Evolutionary conservation across 108 stramenopile species (phyloP), one percentile per base, ranked within the genome.

Genomic region (Chaetoceros muelleri): DNA sequence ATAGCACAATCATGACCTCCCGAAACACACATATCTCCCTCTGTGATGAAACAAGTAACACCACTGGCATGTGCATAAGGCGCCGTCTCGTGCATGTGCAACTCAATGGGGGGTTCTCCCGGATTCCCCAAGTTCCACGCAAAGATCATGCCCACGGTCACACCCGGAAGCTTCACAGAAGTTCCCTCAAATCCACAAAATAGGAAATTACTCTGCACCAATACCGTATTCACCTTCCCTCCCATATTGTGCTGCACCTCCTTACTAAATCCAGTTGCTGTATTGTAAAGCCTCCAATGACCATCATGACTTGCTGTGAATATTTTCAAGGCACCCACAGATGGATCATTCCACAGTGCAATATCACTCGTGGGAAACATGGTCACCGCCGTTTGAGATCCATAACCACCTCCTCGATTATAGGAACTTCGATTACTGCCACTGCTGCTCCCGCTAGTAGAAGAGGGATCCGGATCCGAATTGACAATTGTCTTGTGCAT

Each of bases 281-380:
- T 69, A 52, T 79, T 74, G 82, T 82, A 93, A 17, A 93, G 67
- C 30, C 90, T 64, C 90, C 90, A 93, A 53, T 78, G 81, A 3
- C 90, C 90, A 73, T 93, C 90, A 30, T 84, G 81, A 13, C 62
- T 67, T 2, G 84, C 84, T 3, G 86, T 81, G 56, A 93, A 93
- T 24, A 93, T 73, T 67, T 93, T 88, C 34, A 40, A 40, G n/a
- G n/a, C n/a, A 5, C 34, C 34, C 5, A 13, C 34, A 5, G 34
- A 5, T 40, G 34, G 34, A 13, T 40, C 34, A 40, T 40, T 40
- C 34, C 34, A 40, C 5, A 40, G 5, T 10, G 34, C 34, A 5
- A 40, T 13, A 40, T 40, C 34, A 40, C 8, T 40, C 5, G 8
- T 40, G 13, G 34, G 34, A 40, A 40, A 40, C 8, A 40, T n/a